These are phyloP conservation scores for Aspergillus bombycis DNA, from an alignment of 2,329 filamentous ascomycete genomes.

Conservation along the genomic window DNA sequence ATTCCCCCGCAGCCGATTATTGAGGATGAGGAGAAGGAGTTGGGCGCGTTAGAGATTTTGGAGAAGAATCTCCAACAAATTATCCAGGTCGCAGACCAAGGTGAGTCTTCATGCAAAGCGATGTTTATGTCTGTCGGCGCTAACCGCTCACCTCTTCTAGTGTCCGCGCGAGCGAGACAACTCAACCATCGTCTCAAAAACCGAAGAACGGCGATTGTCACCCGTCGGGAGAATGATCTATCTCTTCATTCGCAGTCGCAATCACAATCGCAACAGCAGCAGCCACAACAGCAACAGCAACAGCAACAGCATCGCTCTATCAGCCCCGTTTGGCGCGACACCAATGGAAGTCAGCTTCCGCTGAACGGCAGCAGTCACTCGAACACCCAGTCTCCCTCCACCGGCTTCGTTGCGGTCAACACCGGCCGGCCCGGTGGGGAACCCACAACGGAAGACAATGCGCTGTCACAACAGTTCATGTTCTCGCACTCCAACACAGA, in stretches of 20 bases:
- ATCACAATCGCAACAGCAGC: constrained; percentile 29
- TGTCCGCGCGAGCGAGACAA: constrained; percentile 72
- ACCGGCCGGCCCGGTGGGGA: constrained; percentile 47
- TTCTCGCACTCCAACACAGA: constrained; percentile 47
- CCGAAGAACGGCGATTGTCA: constrained; percentile 71
- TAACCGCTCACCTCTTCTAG: constrained; percentile 37
- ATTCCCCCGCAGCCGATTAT: constrained; percentile 79
- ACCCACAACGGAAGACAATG: constrained; percentile 33
- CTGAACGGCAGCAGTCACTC: constrained; percentile 33
- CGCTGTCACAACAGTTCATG: constrained; percentile 40
- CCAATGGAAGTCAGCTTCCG: constrained; percentile 30
- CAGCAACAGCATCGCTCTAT: constrained; percentile 34
- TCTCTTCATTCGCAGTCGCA: constrained; percentile 26
- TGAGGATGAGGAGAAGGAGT: constrained; percentile 83
- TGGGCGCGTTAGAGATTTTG: constrained; percentile 80
- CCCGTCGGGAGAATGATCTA: constrained; percentile 57
- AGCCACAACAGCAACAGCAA: constrained; percentile 35
- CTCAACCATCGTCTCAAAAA: constrained; percentile 80
- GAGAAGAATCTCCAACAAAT: constrained; percentile 77
- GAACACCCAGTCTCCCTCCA: constrained; percentile 49
- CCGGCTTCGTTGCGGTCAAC: constrained; percentile 64
- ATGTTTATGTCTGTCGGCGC: neutral
- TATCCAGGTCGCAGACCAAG: constrained; percentile 79
- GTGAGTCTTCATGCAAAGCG: constrained; percentile 34
- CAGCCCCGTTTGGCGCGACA: constrained; percentile 43